A percentile compares a stretch with the other conserved stretches of the same genome.
These are phyloP conservation scores for Lepidium africanum DNA, from an alignment of 345 rosid species.

Conservation along the genomic window DNA sequence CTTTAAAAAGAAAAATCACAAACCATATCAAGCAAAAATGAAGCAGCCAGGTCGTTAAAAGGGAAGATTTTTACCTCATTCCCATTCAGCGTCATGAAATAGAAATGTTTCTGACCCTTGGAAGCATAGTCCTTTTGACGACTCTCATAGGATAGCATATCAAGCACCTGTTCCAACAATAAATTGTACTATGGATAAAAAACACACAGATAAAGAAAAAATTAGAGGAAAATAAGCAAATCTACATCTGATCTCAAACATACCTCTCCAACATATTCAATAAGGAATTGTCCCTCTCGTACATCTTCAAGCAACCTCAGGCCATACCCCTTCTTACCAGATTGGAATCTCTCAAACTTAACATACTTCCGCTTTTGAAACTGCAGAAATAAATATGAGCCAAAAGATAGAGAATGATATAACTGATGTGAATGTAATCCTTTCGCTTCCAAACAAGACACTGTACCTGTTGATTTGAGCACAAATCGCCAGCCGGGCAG, in stretches of 20 bases:
- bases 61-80: constrained; percentile 63
- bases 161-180: constrained; percentile 69
- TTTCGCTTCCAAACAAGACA: constrained; percentile 14
- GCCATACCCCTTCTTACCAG: constrained; percentile 96
- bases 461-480: constrained; percentile 93
- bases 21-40: constrained; percentile 5
- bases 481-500: constrained; percentile 84
- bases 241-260: constrained; percentile 5
- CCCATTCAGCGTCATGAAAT: constrained; percentile 96
- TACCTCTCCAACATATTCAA: constrained; percentile 99
- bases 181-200: background rate
- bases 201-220: background rate
- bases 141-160: constrained; percentile 72
- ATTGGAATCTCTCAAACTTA: constrained; percentile 57
- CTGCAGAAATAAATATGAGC: constrained; percentile 42
- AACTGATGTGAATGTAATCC: background rate
- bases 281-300: constrained; percentile 70
- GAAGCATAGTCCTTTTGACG: constrained; percentile 88
- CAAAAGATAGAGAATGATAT: constrained; percentile 7
- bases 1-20: background rate
- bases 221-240: background rate
- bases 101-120: constrained; percentile 93
- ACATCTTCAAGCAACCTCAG: constrained; percentile 69
- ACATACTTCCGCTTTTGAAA: constrained; percentile 85
- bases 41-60: background rate